A percentile compares a stretch with the other conserved stretches of the same genome.
phyloP scores from a whole-genome alignment of 768 basidiomycete genomes.

The Tylopilus sp. region DNA sequence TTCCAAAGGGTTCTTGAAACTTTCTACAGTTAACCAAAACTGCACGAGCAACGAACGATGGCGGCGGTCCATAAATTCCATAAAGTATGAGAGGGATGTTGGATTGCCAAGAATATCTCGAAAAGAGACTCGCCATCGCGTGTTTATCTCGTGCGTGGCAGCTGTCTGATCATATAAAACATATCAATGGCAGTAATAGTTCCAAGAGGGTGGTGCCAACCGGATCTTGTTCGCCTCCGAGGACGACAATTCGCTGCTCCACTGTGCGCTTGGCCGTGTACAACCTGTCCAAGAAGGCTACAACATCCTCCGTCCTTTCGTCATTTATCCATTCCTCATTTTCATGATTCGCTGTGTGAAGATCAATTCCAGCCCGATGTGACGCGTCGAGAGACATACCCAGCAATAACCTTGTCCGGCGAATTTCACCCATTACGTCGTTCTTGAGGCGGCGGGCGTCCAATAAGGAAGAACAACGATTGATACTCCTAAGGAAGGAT shows the following conservation, averaged over 20 bases:
- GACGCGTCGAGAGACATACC: conserved; percentile 40
- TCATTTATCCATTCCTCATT: conserved; percentile 89
- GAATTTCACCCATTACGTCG: conserved; percentile 88
- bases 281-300: conserved; percentile 83
- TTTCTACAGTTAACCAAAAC: conserved; percentile 97
- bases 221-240: conserved; percentile 68
- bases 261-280: conserved; percentile 86
- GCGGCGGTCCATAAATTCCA: conserved; percentile 97
- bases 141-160: conserved; percentile 39
- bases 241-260: conserved; percentile 77
- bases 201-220: conserved; percentile 34
- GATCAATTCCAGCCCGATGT: background rate
- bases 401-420: conserved; percentile 70
- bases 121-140: conserved; percentile 53
- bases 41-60: conserved; percentile 83
- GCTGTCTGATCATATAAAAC: conserved; percentile 32
- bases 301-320: conserved; percentile 77
- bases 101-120: conserved; percentile 86
- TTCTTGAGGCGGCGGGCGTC: conserved; percentile 91
- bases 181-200: background rate
- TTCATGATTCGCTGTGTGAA: conserved; percentile 66
- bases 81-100: conserved; percentile 88
- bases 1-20: conserved; percentile 96
- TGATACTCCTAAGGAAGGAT: conserved; percentile 84
- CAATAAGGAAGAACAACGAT: conserved; percentile 72